Evolutionary conservation across 177 flowering plant genomes (phyloP).

Genomic region (Vitis hybrid): DNA sequence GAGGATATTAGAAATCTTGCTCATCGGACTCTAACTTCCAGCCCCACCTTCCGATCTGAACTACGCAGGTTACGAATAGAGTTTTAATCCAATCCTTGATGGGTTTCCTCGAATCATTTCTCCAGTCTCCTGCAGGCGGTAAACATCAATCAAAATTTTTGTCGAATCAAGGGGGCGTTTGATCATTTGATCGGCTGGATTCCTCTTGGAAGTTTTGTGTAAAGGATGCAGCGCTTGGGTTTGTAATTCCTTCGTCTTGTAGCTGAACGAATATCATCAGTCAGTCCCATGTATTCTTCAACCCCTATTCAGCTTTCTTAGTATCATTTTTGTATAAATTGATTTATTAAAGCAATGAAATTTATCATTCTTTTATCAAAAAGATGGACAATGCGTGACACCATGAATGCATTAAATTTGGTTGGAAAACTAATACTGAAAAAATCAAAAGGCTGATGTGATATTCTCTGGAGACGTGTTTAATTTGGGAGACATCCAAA

Average conservation of each 20-base stretch:
- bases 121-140: background rate
- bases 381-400: too few species aligned
- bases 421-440: too few species aligned
- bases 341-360: slow-evolving; percentile 9
- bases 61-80: slow-evolving; percentile 68
- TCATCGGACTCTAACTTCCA: slow-evolving; percentile 60
- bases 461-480: too few species aligned
- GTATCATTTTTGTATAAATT: slow-evolving; percentile 5
- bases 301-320: background rate
- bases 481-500: too few species aligned
- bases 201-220: slow-evolving; percentile 11
- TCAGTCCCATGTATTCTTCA: background rate
- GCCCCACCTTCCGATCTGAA: slow-evolving; percentile 80
- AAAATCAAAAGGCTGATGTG: too few species aligned
- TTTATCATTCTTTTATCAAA: background rate
- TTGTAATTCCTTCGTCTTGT: background rate
- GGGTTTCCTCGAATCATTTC: background rate
- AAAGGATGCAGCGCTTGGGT: slow-evolving; percentile 5
- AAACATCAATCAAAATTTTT: too few species aligned
- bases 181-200: background rate
- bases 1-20: slow-evolving; percentile 92
- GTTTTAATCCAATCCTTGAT: slow-evolving; percentile 19
- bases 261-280: background rate
- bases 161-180: background rate
- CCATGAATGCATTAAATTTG: too few species aligned